These are phyloP conservation scores for Chloromonas sp. DNA, from an alignment of 163 green algal species.

Conservation along the genomic window DNA sequence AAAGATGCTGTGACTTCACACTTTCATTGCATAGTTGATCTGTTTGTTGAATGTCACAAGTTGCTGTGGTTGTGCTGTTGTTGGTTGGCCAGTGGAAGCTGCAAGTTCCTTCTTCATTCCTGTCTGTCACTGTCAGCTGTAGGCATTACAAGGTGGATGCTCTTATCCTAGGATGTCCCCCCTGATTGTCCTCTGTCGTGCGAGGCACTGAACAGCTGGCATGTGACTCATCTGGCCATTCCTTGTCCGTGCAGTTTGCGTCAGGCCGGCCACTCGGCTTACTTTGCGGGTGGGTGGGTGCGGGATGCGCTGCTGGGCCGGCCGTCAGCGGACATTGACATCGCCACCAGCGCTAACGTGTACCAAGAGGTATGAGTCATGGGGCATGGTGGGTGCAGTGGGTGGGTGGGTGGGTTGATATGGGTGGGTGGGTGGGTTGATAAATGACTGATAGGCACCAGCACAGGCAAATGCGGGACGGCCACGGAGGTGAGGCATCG, in stretches of 20 bases:
- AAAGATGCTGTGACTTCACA: neutral
- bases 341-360: conserved; percentile 56
- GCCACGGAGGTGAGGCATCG: too few relatives aligned
- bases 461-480: too few relatives aligned
- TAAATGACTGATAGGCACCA: too few relatives aligned
- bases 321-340: conserved; percentile 87
- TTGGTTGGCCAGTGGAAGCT: neutral
- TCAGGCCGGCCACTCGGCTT: conserved; percentile 10
- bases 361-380: conserved; percentile 12
- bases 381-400: too few relatives aligned
- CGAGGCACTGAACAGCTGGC: too few relatives aligned
- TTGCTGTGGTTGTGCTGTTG: too few relatives aligned
- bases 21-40: too few relatives aligned
- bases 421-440: too few relatives aligned
- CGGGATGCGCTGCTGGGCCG: conserved; percentile 88
- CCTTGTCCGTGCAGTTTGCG: conserved; percentile 17
- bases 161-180: neutral
- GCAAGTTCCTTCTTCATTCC: neutral
- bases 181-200: neutral
- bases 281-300: conserved; percentile 89
- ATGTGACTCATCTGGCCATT: too few relatives aligned
- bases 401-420: too few relatives aligned
- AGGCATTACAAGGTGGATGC: neutral
- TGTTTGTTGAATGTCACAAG: too few relatives aligned
- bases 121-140: neutral